These are phyloP conservation scores for Dalbergia cochinchinensis DNA, from an alignment of 306 rosid species.

Conservation along the genomic window DNA sequence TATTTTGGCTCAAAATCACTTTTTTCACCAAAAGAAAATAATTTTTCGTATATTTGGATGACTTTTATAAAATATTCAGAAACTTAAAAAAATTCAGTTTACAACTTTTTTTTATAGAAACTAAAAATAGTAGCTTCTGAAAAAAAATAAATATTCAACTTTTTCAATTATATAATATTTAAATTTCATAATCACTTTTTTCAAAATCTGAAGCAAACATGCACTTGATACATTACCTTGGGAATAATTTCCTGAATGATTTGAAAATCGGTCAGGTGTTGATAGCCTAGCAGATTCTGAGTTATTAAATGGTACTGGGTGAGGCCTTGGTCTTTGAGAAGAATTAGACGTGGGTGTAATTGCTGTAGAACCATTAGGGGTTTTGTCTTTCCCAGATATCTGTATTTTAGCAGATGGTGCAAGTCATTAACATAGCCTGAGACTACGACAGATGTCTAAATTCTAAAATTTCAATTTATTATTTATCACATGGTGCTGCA, in stretches of 20 bases:
- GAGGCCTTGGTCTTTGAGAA: constrained; percentile 62
- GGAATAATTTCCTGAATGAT: constrained; percentile 55
- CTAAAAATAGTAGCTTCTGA: too few relatives aligned
- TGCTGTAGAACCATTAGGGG: constrained; percentile 55
- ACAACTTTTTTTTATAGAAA: too few relatives aligned
- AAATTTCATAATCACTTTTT: too few relatives aligned
- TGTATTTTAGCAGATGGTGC: constrained; percentile 51
- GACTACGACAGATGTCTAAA: constrained; percentile 20
- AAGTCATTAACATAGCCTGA: constrained; percentile 40
- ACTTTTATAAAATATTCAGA: too few relatives aligned
- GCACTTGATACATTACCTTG: constrained; percentile 60
- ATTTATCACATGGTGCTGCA: constrained; percentile 35
- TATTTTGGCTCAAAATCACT: too few relatives aligned
- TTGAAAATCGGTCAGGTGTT: constrained; percentile 58
- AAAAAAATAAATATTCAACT: too few relatives aligned
- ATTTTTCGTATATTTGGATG: too few relatives aligned
- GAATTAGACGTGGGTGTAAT: constrained; percentile 61
- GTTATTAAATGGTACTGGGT: constrained; percentile 49
- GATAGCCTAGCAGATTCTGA: constrained; percentile 53
- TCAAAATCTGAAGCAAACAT: too few relatives aligned
- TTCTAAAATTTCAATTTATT: constrained; percentile 25
- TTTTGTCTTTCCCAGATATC: constrained; percentile 91
- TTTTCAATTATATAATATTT: too few relatives aligned
- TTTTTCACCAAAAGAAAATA: too few relatives aligned
- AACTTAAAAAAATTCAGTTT: too few relatives aligned